Percentiles rank a stretch among this genome's conserved stretches.
phyloP scores from a whole-genome alignment of 805 yeast species.

The Zygoascus bituminiphila region DNA sequence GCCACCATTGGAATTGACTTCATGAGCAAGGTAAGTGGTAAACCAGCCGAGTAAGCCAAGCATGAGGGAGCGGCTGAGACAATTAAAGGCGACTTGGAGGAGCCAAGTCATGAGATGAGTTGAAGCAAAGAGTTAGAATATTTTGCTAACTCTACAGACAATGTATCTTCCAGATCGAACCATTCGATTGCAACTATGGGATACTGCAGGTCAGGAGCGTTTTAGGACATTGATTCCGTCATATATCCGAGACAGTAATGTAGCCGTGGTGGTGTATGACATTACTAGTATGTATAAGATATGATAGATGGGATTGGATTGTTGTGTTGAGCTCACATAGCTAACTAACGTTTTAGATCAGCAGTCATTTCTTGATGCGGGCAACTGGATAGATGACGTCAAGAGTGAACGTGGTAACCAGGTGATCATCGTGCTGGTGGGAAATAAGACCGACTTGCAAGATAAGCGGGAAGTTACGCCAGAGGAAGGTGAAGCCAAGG shows the following conservation, averaged over 20 bases:
- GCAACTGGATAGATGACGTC: slow-evolving; percentile 92
- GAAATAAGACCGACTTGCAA: slow-evolving; percentile 80
- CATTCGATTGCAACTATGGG: slow-evolving; percentile 92
- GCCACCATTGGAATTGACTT: slow-evolving; percentile 98
- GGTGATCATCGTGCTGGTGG: slow-evolving; percentile 84
- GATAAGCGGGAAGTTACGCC: slow-evolving; percentile 77
- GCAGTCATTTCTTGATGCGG: slow-evolving; percentile 73
- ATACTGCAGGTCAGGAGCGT: slow-evolving; percentile 95
- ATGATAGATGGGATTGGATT: background rate
- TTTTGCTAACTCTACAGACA: too few relatives aligned
- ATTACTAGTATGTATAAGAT: slow-evolving; percentile 64
- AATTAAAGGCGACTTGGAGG: background rate
- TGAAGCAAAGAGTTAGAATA: too few relatives aligned
- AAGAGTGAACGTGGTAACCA: slow-evolving; percentile 85
- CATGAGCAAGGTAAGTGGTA: slow-evolving; percentile 53
- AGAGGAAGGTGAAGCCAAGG: slow-evolving; percentile 83
- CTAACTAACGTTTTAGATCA: slow-evolving; percentile 29
- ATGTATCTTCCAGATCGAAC: slow-evolving; percentile 96
- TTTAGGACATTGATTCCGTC: slow-evolving; percentile 92
- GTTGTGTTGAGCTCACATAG: background rate
- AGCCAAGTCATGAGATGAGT: too few relatives aligned
- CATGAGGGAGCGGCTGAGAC: background rate
- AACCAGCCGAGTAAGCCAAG: background rate
- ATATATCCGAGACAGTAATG: slow-evolving; percentile 90
- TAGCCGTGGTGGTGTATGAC: slow-evolving; percentile 95